Conservation (phyloP, 2,329 filamentous ascomycete species). For the Cercospora sp. region DNA sequence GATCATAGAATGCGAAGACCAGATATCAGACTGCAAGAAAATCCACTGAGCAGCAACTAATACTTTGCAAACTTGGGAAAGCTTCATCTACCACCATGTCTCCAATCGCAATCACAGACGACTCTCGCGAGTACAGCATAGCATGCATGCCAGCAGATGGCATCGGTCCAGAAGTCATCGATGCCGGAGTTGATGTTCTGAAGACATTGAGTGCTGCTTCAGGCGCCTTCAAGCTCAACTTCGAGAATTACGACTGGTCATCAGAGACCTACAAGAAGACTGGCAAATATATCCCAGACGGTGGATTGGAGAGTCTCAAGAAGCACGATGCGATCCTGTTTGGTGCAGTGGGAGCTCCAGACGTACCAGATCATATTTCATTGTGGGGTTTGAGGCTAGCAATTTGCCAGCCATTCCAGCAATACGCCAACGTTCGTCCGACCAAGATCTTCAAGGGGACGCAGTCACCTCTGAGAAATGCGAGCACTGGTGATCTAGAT, state of each 20-base stretch:
- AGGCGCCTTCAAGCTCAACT: constrained; percentile 60
- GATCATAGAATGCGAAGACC: background rate
- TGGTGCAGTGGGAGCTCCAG: constrained; percentile 64
- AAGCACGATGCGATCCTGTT: constrained; percentile 67
- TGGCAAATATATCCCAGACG: constrained; percentile 64
- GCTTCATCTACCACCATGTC: constrained; percentile 24
- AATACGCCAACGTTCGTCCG: constrained; percentile 60
- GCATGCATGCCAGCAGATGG: constrained; percentile 69
- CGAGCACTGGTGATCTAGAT: constrained; percentile 60
- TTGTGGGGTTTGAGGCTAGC: constrained; percentile 58
- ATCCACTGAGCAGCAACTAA: background rate
- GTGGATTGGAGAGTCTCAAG: constrained; percentile 57
- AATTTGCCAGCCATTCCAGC: constrained; percentile 57
- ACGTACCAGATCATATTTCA: constrained; percentile 53
- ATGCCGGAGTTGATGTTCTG: constrained; percentile 63
- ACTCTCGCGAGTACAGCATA: constrained; percentile 51
- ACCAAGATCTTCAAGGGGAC: constrained; percentile 63
- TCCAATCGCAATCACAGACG: constrained; percentile 25
- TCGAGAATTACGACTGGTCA: constrained; percentile 66
- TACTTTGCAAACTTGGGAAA: background rate
- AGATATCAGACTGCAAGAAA: background rate
- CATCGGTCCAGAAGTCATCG: constrained; percentile 68
- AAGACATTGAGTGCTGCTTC: constrained; percentile 52
- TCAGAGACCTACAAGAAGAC: constrained; percentile 66
- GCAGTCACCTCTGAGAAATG: constrained; percentile 55